A percentile compares a stretch with the other conserved stretches of the same genome.
phyloP scores from a whole-genome alignment of 2,329 filamentous ascomycete genomes.

The Dactylonectria macrodidyma region DNA sequence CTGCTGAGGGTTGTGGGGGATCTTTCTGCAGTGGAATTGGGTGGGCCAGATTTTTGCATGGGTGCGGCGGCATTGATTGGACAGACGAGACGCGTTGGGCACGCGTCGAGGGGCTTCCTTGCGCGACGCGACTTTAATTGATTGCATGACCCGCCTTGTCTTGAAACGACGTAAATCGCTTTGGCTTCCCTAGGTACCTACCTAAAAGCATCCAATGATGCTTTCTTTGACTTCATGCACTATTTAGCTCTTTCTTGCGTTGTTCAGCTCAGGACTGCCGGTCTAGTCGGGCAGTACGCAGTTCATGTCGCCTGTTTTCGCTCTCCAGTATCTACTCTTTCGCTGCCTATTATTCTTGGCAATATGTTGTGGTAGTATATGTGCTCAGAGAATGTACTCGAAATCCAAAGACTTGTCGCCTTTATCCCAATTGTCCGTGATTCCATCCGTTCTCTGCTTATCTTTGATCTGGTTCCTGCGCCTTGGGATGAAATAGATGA shows the following conservation, averaged over 20 bases:
- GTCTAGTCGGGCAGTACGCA: too few species aligned
- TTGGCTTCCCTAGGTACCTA: too few species aligned
- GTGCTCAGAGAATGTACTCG: conserved; percentile 11
- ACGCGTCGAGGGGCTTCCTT: conserved; percentile 50
- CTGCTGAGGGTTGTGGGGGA: conserved; percentile 37
- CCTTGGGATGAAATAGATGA: conserved; percentile 18
- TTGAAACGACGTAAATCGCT: background rate
- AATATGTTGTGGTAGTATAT: too few species aligned
- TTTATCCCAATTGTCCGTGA: conserved; percentile 11
- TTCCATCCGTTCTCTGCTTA: conserved; percentile 5
- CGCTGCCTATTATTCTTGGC: too few species aligned
- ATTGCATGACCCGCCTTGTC: conserved; percentile 48
- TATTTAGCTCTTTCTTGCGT: too few species aligned
- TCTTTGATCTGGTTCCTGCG: conserved; percentile 15
- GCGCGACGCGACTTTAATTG: conserved; percentile 57
- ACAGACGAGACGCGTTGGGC: conserved; percentile 45
- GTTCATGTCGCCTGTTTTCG: too few species aligned
- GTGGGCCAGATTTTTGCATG: conserved; percentile 32
- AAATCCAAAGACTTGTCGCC: conserved; percentile 18
- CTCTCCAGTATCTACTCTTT: too few species aligned
- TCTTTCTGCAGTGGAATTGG: conserved; percentile 38
- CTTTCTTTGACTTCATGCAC: too few species aligned
- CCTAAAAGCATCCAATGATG: too few species aligned
- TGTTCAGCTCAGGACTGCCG: too few species aligned
- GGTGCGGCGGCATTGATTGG: conserved; percentile 29